Evolutionary conservation across 345 rosid genomes (phyloP), one percentile per base, ranked within the genome.

Genomic region (Cardamine chenopodiifolia): DNA sequence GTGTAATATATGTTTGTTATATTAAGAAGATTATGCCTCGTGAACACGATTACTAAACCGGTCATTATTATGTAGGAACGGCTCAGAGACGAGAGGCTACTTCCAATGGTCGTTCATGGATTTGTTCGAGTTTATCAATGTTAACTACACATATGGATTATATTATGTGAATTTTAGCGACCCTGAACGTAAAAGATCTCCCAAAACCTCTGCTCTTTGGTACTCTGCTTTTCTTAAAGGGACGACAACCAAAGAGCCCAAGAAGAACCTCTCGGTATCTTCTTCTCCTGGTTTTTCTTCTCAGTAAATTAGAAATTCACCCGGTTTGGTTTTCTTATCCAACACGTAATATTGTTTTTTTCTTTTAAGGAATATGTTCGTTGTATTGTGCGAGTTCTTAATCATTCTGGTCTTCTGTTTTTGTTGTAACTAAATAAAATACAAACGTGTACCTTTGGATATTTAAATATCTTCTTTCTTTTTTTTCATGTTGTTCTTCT

Each of bases 171-270:
- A 39, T 39, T 39, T 39, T 39, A 39, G 44, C 12, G n/a, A 39
- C 5, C 44, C 44, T 0, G 44, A 39, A 39, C n/a, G 44, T 39
- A 39, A 39, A 39, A 39, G n/a, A 39, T 39, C 44, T 39, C 44
- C 44, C 2, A 39, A 39, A 39, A 39, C 44, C 15, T 39, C 86
- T 15, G 80, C 89, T 8, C 60, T 71, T 39, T 84, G 87, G 87
- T 84, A 80, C 71, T 82, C 86, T 49, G 29, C 63, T 23, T 82
- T 82, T 55, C 77, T 80, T 63, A 83, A 78, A 37, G 86, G 90
- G 53, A 23, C 37, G 29, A 25, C 26, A 13, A 37, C 15, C 6
- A 39, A 39, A 39, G 44, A 12, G 4, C 44, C 44, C n/a, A 39
- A 12, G 1, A 69, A 49, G 15, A 47, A 34, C 68, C 15, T 35